These are phyloP conservation scores for Diaporthe sp. DNA, from an alignment of 2,329 filamentous ascomycete genomes.

Conservation along the genomic window DNA sequence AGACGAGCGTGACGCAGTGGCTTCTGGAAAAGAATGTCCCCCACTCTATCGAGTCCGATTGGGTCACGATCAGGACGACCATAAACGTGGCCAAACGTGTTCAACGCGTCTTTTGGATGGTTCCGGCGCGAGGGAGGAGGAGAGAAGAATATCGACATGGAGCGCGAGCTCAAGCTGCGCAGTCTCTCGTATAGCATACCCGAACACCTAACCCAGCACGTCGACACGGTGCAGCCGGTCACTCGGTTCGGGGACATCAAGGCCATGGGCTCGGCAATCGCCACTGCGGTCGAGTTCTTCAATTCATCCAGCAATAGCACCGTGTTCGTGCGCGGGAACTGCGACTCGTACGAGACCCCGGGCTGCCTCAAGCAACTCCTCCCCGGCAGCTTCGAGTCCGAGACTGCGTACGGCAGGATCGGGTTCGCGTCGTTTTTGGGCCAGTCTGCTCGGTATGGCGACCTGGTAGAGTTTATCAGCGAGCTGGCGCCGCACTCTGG, in stretches of 20 bases:
- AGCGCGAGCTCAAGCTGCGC: slow-evolving; percentile 50
- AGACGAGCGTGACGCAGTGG: slow-evolving; percentile 43
- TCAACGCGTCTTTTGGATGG: slow-evolving; percentile 59
- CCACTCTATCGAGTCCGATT: slow-evolving; percentile 51
- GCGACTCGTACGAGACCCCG: not conserved
- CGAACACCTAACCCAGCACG: slow-evolving; percentile 52
- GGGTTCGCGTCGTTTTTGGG: slow-evolving; percentile 71
- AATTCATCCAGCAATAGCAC: slow-evolving; percentile 50
- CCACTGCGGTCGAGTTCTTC: not conserved
- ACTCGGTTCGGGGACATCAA: slow-evolving; percentile 60
- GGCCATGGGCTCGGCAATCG: slow-evolving; percentile 45
- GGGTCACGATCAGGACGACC: slow-evolving; percentile 56
- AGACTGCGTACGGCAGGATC: slow-evolving; percentile 54
- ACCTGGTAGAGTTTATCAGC: not conserved
- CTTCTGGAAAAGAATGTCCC: slow-evolving; percentile 24
- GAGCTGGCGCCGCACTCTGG: not conserved
- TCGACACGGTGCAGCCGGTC: slow-evolving; percentile 65
- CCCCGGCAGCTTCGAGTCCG: slow-evolving; percentile 59
- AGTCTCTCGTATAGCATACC: slow-evolving; percentile 50
- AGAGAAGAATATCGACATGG: slow-evolving; percentile 50
- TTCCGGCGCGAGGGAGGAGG: slow-evolving; percentile 53
- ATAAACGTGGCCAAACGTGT: slow-evolving; percentile 56
- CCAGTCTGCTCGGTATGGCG: slow-evolving; percentile 64
- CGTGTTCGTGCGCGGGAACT: not conserved
- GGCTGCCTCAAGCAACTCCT: slow-evolving; percentile 48